Base-by-base conservation (phyloP, 148 eudicot genomes). In the Chenopodium quinoa region DNA sequence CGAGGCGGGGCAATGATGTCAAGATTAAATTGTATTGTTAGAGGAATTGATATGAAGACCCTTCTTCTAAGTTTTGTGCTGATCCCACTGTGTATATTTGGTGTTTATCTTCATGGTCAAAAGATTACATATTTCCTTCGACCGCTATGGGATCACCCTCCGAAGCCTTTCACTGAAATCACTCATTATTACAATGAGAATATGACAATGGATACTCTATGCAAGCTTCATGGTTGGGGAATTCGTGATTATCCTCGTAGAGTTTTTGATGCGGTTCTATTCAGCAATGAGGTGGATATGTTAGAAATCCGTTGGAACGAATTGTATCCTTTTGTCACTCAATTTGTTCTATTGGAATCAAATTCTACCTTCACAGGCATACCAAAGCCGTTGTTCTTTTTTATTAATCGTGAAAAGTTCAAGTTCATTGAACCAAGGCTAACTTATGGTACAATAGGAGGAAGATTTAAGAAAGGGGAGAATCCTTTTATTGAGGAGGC, bases 221-320 rank as follows among this genome's bases (percentile, higher is more conserved):
- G 89, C 81, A 81, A 78, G 47, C 84, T 86, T 62, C 89, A 86
- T 71, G 86, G 89, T 17, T 86, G 89, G 89, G 73, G 82, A 1
- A 75, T 79, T 4, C 89, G 89, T 27, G 84, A 78, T 75, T 78
- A 68, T 19, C 89, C 89, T 60, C 67, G 89, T n/a, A 73, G 86
- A 27, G 85, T 86, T 4, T 86, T 81, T 46, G 89, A 87, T 73
- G 89, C 85, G 4, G 85, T 82, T 16, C 31, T 87, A 34, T 87
- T 87, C 25, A 87, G 75, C 40, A 87, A 87, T 17, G 89, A 87
- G 82, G 78, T 87, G 0, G 89, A 87, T 29, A 77, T 87, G 76
- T 71, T 87, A 3, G 56, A 79, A 25, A 76, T 87, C 7, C 83
- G 89, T 20, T 84, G 86, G 89, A 82, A 82, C 23, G 89, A 86